Percentiles rank a stretch among this genome's conserved stretches.
These are phyloP conservation scores for Litchi chinensis DNA, from an alignment of 345 rosid species.

Conservation along the genomic window DNA sequence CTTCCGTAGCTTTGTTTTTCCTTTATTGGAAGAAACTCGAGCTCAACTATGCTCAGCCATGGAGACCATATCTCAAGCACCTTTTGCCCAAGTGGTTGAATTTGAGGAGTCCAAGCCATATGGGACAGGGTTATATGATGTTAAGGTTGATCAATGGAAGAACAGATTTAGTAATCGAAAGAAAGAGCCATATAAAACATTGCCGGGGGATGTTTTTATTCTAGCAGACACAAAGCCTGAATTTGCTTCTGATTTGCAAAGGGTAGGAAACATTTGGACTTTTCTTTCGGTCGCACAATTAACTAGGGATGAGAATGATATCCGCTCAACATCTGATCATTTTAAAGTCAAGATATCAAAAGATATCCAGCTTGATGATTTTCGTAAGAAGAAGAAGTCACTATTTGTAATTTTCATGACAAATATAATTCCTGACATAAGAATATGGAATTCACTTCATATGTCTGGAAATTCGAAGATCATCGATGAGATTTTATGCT, in stretches of 20 bases:
- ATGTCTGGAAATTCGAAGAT: conserved; percentile 27
- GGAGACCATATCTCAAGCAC: conserved; percentile 33
- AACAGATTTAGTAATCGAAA: conserved; percentile 23
- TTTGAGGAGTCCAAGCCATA: background rate
- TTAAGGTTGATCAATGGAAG: conserved; percentile 38
- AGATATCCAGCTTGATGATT: conserved; percentile 2
- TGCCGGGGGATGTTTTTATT: conserved; percentile 42
- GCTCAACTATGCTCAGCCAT: conserved; percentile 33
- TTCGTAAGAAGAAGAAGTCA: background rate
- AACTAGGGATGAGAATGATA: background rate
- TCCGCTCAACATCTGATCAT: conserved; percentile 2
- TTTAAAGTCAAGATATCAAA: conserved; percentile 27
- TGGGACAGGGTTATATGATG: conserved; percentile 17
- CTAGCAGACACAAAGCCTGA: conserved; percentile 37
- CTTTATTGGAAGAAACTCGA: conserved; percentile 53
- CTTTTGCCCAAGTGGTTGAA: conserved; percentile 31
- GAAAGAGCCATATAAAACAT: conserved; percentile 39
- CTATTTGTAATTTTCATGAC: conserved; percentile 31
- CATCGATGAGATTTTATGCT: conserved; percentile 28
- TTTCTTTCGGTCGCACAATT: conserved; percentile 27
- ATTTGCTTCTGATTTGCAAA: conserved; percentile 35
- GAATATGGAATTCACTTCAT: conserved; percentile 48
- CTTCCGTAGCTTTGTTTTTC: conserved; percentile 29
- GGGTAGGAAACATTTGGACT: conserved; percentile 32
- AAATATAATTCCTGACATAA: conserved; percentile 32